A percentile compares a stretch with the other conserved stretches of the same genome.
These are phyloP conservation scores for Entrophospora sp. DNA, from an alignment of 192 early-diverging fungal genomes.

Conservation along the genomic window DNA sequence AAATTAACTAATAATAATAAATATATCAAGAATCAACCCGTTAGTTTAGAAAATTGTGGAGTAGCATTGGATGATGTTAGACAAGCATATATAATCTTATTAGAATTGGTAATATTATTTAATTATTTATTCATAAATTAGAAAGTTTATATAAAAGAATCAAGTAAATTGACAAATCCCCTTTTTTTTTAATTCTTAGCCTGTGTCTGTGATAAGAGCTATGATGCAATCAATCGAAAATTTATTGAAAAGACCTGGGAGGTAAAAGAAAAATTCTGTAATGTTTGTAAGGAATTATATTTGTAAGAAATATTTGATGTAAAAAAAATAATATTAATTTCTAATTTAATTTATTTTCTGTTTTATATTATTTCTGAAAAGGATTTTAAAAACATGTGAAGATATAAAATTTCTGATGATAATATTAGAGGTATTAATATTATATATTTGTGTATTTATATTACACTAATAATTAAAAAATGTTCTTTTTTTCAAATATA, in stretches of 20 bases:
- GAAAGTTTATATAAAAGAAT: not conserved
- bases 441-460: slow-evolving; percentile 7
- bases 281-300: no score
- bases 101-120: slow-evolving; percentile 37
- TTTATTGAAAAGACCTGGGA: slow-evolving; percentile 56
- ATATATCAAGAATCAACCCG: slow-evolving; percentile 31
- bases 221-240: slow-evolving; percentile 70
- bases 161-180: no score
- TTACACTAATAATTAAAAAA: not conserved
- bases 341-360: slow-evolving; percentile 7
- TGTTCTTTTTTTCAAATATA: slow-evolving; percentile 24
- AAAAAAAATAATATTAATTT: slow-evolving; percentile 10
- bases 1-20: not conserved
- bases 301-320: no score
- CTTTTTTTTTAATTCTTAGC: slow-evolving; percentile 26
- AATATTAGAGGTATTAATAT: slow-evolving; percentile 60
- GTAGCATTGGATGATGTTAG: slow-evolving; percentile 54
- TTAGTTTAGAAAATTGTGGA: slow-evolving; percentile 45
- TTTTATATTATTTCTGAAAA: slow-evolving; percentile 22
- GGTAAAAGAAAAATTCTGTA: no score
- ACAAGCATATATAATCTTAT: slow-evolving; percentile 51
- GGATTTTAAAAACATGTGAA: slow-evolving; percentile 33
- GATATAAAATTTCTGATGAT: slow-evolving; percentile 81
- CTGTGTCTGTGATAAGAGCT: slow-evolving; percentile 51
- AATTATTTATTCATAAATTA: not conserved